Percentiles rank a stretch among this genome's conserved stretches.
Conservation (phyloP, 352 stramenopile species). For the Saprolegnia diclina region DNA sequence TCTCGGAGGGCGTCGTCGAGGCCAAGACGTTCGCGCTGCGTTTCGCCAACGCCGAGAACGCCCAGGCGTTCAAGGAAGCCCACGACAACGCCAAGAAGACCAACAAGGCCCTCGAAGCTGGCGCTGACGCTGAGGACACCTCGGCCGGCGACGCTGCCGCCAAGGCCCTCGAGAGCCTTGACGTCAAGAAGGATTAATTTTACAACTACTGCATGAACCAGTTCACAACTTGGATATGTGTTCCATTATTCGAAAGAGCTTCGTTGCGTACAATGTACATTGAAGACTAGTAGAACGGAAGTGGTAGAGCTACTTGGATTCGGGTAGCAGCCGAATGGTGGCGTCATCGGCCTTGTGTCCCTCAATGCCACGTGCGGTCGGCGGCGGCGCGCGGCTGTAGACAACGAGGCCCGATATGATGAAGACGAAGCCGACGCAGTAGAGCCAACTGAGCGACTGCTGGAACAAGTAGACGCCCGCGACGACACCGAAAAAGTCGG, state of each 20-base stretch:
- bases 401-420: conserved; percentile 65
- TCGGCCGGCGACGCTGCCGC: conserved; percentile 89
- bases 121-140: conserved; percentile 88
- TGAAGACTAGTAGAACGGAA: too few relatives aligned
- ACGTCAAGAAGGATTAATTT: conserved; percentile 83
- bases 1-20: conserved; percentile 91
- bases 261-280: too few relatives aligned
- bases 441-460: conserved; percentile 64
- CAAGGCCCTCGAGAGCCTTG: conserved; percentile 85
- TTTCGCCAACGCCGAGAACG: conserved; percentile 95
- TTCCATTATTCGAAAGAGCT: too few relatives aligned
- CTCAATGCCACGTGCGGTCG: background rate
- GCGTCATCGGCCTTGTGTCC: conserved; percentile 7
- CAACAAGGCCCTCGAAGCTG: conserved; percentile 92
- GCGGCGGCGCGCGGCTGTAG: conserved; percentile 53
- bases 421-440: conserved; percentile 84
- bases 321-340: conserved; percentile 7
- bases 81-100: conserved; percentile 90
- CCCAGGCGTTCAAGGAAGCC: conserved; percentile 95
- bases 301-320: background rate
- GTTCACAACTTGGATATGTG: too few relatives aligned
- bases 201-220: background rate
- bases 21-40: conserved; percentile 86
- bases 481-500: conserved; percentile 93
- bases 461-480: conserved; percentile 85